phyloP scores from a whole-genome alignment of 2,329 filamentous ascomycete genomes.

The Pseudogymnoascus sp. region DNA sequence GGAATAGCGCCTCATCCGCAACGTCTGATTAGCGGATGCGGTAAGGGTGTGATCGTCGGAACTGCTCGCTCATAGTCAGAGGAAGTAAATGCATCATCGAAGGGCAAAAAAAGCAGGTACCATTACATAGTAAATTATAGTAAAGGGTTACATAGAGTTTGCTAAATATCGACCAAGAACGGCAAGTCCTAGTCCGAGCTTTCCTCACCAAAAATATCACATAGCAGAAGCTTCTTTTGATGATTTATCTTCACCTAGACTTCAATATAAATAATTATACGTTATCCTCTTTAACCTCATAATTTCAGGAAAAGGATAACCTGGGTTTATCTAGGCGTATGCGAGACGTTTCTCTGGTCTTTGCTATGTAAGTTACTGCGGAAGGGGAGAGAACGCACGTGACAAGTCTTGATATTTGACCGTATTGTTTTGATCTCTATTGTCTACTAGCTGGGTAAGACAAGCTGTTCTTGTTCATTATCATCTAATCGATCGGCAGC shows the following conservation, averaged over 20 bases:
- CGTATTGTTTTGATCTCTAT: not conserved
- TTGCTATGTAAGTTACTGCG: not conserved
- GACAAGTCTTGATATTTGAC: not conserved
- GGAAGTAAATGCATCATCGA: not conserved
- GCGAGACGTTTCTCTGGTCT: not conserved
- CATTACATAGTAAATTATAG: not conserved
- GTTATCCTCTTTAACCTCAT: not conserved
- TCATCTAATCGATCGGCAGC: conserved; percentile 65
- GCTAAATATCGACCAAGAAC: not conserved
- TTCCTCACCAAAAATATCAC: not conserved
- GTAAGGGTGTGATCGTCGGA: not conserved
- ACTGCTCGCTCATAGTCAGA: not conserved
- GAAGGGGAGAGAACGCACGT: not conserved
- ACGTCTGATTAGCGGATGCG: not conserved
- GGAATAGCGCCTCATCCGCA: no score
- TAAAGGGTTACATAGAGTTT: not conserved
- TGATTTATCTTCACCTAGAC: not conserved
- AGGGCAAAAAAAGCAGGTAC: not conserved
- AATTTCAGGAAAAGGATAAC: not conserved
- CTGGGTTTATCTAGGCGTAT: not conserved
- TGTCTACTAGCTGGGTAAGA: not conserved
- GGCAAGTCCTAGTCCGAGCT: not conserved
- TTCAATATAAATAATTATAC: not conserved
- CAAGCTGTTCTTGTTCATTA: conserved; percentile 22
- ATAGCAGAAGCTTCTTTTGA: not conserved